phyloP scores from a whole-genome alignment of 2,329 filamentous ascomycete species.

The Ceratocystis variospora region DNA sequence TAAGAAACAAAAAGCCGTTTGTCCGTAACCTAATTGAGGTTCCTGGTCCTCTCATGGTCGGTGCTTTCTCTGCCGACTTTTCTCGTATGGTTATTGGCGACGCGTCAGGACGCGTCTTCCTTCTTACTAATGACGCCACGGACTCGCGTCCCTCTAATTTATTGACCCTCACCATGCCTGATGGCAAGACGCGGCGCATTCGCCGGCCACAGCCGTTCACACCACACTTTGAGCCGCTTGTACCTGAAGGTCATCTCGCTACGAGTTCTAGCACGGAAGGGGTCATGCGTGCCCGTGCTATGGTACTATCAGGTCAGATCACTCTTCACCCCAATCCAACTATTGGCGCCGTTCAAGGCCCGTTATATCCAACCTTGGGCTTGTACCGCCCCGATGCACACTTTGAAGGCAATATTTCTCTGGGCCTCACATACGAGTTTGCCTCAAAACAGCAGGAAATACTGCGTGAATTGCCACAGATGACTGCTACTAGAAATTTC shows the following conservation, averaged over 20 bases:
- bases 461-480: neutral
- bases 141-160: slow-evolving; percentile 28
- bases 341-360: slow-evolving; percentile 44
- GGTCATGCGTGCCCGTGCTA: slow-evolving; percentile 23
- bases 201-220: slow-evolving; percentile 36
- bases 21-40: slow-evolving; percentile 41
- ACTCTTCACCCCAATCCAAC: slow-evolving; percentile 32
- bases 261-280: slow-evolving; percentile 20
- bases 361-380: slow-evolving; percentile 33
- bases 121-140: slow-evolving; percentile 38
- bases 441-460: slow-evolving; percentile 5
- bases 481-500: neutral
- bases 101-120: slow-evolving; percentile 44
- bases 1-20: slow-evolving; percentile 30
- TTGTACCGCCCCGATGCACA: slow-evolving; percentile 39
- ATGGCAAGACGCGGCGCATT: slow-evolving; percentile 25
- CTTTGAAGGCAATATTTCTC: slow-evolving; percentile 28
- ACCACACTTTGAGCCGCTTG: slow-evolving; percentile 37
- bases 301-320: slow-evolving; percentile 32
- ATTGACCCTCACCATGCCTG: slow-evolving; percentile 27
- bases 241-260: slow-evolving; percentile 24
- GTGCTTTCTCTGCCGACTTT: slow-evolving; percentile 44
- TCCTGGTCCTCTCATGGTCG: slow-evolving; percentile 42
- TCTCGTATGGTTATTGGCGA: slow-evolving; percentile 46
- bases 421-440: slow-evolving; percentile 1